phyloP scores from a whole-genome alignment of 2,329 filamentous ascomycete genomes.

The Penicillium sp. region DNA sequence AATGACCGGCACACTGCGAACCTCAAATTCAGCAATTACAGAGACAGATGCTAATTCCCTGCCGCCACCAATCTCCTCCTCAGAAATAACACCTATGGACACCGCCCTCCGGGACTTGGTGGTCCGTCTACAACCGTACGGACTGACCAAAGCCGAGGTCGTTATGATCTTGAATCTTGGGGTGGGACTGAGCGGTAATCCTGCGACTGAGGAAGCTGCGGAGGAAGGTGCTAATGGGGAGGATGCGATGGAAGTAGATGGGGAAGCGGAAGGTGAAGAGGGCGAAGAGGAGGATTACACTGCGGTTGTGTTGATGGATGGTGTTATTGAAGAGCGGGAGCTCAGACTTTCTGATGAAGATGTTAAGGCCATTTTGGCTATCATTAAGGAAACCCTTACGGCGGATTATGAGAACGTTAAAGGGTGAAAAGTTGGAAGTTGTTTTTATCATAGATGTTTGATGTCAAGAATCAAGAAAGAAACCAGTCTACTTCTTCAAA shows the following conservation, averaged over 20 bases:
- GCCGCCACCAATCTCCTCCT: constrained; percentile 12
- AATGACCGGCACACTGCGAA: constrained; percentile 24
- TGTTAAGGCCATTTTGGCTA: constrained; percentile 35
- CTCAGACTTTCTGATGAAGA: constrained; percentile 42
- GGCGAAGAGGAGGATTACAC: constrained; percentile 34
- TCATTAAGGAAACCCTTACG: constrained; percentile 38
- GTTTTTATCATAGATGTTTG: not conserved
- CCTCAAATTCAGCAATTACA: constrained; percentile 9
- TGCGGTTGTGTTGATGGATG: constrained; percentile 40
- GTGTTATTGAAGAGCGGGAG: constrained; percentile 46
- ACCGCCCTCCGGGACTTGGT: constrained; percentile 41
- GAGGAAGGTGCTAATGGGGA: constrained; percentile 18
- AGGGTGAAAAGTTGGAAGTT: not conserved
- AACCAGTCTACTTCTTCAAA: not conserved
- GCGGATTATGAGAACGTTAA: constrained; percentile 17
- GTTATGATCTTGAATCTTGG: constrained; percentile 49
- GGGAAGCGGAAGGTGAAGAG: constrained; percentile 17
- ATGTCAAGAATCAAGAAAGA: not conserved
- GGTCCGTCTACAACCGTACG: constrained; percentile 39
- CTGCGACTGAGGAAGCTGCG: constrained; percentile 1
- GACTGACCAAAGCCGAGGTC: constrained; percentile 49
- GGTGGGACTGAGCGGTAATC: constrained; percentile 32
- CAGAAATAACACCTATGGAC: constrained; percentile 38
- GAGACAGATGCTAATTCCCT: constrained; percentile 8
- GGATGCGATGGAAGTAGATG: constrained; percentile 25